Conservation (phyloP, 2,329 filamentous ascomycete genomes). For the Zopfia rhizophila region DNA sequence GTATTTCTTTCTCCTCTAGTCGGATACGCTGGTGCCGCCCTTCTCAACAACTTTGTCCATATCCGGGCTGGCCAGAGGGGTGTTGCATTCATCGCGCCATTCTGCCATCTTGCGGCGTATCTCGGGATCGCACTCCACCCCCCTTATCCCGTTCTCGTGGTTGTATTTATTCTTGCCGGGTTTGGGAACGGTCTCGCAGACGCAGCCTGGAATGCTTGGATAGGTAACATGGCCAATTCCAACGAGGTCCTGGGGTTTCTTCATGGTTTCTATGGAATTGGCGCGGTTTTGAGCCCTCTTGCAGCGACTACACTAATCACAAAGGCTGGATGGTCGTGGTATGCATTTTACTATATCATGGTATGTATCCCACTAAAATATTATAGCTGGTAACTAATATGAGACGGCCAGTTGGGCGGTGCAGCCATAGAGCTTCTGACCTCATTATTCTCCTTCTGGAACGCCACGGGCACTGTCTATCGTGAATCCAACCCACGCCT, state of each 20-base stretch:
- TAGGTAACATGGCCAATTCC: constrained; percentile 74
- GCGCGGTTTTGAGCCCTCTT: constrained; percentile 73
- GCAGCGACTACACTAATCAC: constrained; percentile 76
- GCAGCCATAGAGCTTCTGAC: constrained; percentile 66
- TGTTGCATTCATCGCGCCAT: constrained; percentile 72
- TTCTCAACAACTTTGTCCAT: constrained; percentile 72
- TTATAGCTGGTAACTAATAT: constrained; percentile 14
- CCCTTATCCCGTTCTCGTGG: constrained; percentile 71
- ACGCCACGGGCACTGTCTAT: constrained; percentile 66
- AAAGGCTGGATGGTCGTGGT: constrained; percentile 70
- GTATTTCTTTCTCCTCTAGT: constrained; percentile 72
- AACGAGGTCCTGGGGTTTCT: constrained; percentile 78
- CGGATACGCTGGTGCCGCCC: constrained; percentile 69
- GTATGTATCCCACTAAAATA: constrained; percentile 51
- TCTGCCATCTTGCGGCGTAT: constrained; percentile 72
- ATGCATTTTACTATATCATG: constrained; percentile 79
- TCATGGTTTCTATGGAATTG: constrained; percentile 75
- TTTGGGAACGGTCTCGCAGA: constrained; percentile 76
- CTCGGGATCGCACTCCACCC: constrained; percentile 71
- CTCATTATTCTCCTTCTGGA: constrained; percentile 69
- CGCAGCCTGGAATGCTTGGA: constrained; percentile 68
- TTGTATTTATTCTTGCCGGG: constrained; percentile 72
- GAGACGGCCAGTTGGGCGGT: constrained; percentile 56
- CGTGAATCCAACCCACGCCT: constrained; percentile 57
- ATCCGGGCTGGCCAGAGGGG: constrained; percentile 73